Conservation (phyloP, 192 early-diverging fungal species). For the Endogone sp. region DNA sequence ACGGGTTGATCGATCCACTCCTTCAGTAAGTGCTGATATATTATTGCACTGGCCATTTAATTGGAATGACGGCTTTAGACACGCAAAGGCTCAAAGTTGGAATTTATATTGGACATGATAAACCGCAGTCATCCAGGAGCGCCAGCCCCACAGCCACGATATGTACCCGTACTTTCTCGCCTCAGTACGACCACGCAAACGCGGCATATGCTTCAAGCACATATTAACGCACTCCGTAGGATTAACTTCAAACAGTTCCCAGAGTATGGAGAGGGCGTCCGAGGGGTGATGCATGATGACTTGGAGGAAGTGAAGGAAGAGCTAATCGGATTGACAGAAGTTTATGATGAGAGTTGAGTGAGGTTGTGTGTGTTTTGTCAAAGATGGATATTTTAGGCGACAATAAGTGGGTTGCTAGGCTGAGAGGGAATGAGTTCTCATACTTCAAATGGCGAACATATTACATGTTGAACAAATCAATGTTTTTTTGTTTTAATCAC, state of each 20-base stretch:
- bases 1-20: background rate
- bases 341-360: constrained; percentile 5
- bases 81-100: no score
- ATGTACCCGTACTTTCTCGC: constrained; percentile 17
- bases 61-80: no score
- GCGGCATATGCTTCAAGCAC: background rate
- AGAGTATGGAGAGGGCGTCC: constrained; percentile 14
- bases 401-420: no score
- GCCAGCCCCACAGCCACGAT: background rate
- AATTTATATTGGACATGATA: no score
- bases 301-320: constrained; percentile 20
- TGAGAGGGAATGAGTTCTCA: background rate
- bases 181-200: constrained; percentile 8
- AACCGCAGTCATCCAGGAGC: background rate
- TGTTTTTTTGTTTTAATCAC: no score
- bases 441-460: background rate
- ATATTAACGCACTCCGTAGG: background rate
- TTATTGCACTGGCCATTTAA: background rate
- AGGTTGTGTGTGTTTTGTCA: no score
- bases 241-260: constrained; percentile 13
- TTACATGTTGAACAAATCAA: background rate
- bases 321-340: constrained; percentile 15
- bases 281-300: constrained; percentile 13
- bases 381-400: no score
- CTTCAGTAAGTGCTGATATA: background rate